Evolutionary conservation across 2,329 filamentous ascomycete genomes (phyloP).

Genomic region (Colletotrichum siamense): DNA sequence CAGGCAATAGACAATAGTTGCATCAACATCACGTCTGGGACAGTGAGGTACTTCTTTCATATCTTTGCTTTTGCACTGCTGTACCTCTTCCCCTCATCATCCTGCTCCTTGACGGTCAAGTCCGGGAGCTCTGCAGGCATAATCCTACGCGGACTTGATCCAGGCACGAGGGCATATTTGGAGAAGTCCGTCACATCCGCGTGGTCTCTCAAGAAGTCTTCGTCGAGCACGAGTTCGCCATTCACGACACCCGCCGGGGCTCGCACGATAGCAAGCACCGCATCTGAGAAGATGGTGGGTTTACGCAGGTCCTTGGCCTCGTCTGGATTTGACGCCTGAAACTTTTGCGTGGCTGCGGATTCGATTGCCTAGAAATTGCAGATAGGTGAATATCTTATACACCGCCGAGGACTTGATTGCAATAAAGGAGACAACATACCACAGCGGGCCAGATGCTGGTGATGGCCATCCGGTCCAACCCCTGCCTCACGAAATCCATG

Average conservation of each 20-base stretch:
- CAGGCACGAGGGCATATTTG: conserved; percentile 73
- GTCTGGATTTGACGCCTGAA: conserved; percentile 47
- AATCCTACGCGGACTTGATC: conserved; percentile 71
- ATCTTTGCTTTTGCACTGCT: conserved; percentile 63
- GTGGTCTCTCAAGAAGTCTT: conserved; percentile 76
- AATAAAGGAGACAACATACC: conserved; percentile 46
- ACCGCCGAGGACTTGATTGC: background rate
- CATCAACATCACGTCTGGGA: background rate
- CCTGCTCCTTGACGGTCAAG: conserved; percentile 76
- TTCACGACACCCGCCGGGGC: conserved; percentile 68
- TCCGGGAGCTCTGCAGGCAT: conserved; percentile 77
- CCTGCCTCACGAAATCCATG: conserved; percentile 79
- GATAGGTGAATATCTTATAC: background rate
- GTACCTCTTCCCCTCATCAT: conserved; percentile 76
- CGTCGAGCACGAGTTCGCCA: conserved; percentile 75
- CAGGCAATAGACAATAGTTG: conserved; percentile 13
- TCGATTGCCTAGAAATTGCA: conserved; percentile 60
- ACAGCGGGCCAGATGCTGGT: conserved; percentile 84
- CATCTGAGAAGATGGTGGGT: conserved; percentile 79
- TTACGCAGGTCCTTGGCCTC: conserved; percentile 68
- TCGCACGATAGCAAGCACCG: conserved; percentile 73
- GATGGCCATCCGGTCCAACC: conserved; percentile 72
- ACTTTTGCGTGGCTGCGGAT: conserved; percentile 72
- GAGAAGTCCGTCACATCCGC: conserved; percentile 73
- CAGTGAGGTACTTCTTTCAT: conserved; percentile 22